These are phyloP conservation scores for Chimonanthus salicifolius DNA, from an alignment of 164 flowering plant species.

Conservation along the genomic window DNA sequence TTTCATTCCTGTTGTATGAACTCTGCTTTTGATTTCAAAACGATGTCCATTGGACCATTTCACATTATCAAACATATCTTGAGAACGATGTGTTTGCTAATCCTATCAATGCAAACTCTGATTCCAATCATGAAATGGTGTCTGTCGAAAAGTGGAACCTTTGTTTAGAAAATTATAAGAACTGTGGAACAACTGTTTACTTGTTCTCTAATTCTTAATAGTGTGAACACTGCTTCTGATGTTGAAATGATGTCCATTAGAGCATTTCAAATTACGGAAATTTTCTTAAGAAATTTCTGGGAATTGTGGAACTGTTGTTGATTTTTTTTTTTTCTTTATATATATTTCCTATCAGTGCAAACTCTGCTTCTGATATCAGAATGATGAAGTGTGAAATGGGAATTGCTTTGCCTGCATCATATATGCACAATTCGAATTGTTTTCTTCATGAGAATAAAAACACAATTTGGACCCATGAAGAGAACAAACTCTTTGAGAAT, in stretches of 20 bases:
- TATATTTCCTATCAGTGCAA: not conserved
- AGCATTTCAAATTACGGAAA: not conserved
- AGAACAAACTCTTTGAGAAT: constrained; percentile 69
- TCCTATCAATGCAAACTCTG: no score
- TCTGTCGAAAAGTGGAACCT: not conserved
- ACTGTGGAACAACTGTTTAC: not conserved
- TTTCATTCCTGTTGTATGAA: no score
- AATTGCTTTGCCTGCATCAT: constrained; percentile 33
- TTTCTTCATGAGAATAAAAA: constrained; percentile 29
- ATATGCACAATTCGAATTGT: constrained; percentile 39
- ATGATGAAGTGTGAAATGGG: constrained; percentile 45
- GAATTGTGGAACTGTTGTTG: not conserved
- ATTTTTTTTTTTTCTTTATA: not conserved
- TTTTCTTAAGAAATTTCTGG: no score
- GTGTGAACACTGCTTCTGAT: not conserved
- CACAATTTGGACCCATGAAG: constrained; percentile 48
- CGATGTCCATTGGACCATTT: no score
- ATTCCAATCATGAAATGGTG: no score
- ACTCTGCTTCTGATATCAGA: constrained; percentile 7
- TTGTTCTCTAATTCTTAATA: not conserved
- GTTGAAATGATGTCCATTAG: not conserved
- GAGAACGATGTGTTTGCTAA: no score
- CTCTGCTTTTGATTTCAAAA: no score
- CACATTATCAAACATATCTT: no score
- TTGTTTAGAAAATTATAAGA: no score